Conservation (phyloP, 2,329 filamentous ascomycete species). For the Arthrinium phaeospermum region DNA sequence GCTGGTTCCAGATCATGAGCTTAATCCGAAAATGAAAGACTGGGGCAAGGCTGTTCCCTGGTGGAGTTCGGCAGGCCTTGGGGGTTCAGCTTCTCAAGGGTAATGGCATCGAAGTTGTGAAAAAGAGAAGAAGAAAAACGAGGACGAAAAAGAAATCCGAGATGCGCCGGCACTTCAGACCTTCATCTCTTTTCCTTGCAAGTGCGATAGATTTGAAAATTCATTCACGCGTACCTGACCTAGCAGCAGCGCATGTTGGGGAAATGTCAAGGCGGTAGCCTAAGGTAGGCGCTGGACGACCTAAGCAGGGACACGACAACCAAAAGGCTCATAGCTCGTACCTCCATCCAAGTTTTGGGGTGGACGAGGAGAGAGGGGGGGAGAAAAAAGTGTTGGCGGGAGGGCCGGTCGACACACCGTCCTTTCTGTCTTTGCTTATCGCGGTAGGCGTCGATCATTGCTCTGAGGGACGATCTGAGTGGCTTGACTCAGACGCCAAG, state of each 20-base stretch:
- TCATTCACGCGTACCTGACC: background rate
- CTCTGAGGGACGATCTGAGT: conserved; percentile 8
- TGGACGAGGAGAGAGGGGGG: background rate
- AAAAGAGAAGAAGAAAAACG: too few species aligned
- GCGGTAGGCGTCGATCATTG: conserved; percentile 13
- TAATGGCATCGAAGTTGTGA: background rate
- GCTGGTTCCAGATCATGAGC: conserved; percentile 7
- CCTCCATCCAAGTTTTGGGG: background rate
- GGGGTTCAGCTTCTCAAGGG: background rate
- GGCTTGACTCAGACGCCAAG: conserved; percentile 5
- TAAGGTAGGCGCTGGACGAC: background rate
- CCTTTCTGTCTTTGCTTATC: conserved; percentile 10
- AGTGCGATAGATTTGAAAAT: background rate
- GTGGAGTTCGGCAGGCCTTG: background rate
- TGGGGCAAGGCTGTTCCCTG: conserved; percentile 12
- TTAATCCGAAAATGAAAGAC: conserved; percentile 9
- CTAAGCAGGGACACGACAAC: background rate
- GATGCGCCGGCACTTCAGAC: background rate
- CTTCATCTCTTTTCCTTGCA: conserved; percentile 11
- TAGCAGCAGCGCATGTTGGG: background rate
- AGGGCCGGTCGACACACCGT: conserved; percentile 8
- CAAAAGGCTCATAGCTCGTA: background rate
- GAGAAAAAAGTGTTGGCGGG: background rate
- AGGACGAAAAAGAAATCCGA: background rate
- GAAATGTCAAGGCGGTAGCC: background rate